Evolutionary conservation across 2,329 filamentous ascomycete genomes (phyloP).

Genomic region (Lachnellula hyalina): DNA sequence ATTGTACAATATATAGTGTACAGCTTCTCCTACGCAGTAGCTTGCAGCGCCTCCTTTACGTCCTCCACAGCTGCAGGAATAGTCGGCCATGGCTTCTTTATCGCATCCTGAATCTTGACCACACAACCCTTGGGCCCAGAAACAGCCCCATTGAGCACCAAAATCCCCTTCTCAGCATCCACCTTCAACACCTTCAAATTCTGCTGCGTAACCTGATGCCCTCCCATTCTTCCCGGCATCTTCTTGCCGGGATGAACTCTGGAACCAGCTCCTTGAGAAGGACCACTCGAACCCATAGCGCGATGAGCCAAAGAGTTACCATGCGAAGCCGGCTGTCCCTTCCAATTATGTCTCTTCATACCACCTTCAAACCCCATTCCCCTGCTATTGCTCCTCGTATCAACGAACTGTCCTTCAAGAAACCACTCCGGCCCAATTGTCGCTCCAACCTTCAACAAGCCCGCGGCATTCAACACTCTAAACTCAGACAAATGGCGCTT

Average conservation of each 20-base stretch:
- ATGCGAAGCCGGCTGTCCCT: slow-evolving; percentile 85
- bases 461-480: slow-evolving; percentile 67
- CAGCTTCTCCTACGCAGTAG: slow-evolving; percentile 28
- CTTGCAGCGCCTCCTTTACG: slow-evolving; percentile 43
- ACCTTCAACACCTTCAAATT: slow-evolving; percentile 87
- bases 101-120: slow-evolving; percentile 81
- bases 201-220: slow-evolving; percentile 80
- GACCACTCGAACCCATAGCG: slow-evolving; percentile 83
- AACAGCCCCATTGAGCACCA: slow-evolving; percentile 82
- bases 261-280: slow-evolving; percentile 85
- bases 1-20: slow-evolving; percentile 27
- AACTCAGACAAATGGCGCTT: slow-evolving; percentile 86
- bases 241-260: slow-evolving; percentile 93
- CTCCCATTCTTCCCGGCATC: slow-evolving; percentile 96
- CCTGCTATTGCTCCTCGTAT: slow-evolving; percentile 71
- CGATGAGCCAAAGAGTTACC: slow-evolving; percentile 94
- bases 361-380: slow-evolving; percentile 95
- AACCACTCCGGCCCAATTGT: slow-evolving; percentile 86
- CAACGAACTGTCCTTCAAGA: slow-evolving; percentile 81
- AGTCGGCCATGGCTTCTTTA: slow-evolving; percentile 75
- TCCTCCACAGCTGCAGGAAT: slow-evolving; percentile 47
- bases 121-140: slow-evolving; percentile 83
- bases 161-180: slow-evolving; percentile 78
- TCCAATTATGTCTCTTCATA: slow-evolving; percentile 94
- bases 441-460: slow-evolving; percentile 70